Percentiles rank a stretch among this genome's conserved stretches.
Conservation (phyloP, 345 rosid species). For the Citrus maxima region DNA sequence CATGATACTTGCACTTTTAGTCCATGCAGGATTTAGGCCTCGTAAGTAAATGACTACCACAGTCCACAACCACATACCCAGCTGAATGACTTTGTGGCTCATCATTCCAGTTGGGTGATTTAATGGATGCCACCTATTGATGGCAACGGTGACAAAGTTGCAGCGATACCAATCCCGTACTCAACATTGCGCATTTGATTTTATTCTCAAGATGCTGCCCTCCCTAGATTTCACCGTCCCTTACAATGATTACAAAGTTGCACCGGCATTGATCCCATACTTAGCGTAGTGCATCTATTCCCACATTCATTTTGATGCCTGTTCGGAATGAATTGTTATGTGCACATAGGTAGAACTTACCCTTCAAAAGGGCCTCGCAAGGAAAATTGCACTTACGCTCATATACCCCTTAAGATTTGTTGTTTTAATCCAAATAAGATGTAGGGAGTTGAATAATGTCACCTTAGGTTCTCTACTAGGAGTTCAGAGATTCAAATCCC, state of each 20-base stretch:
- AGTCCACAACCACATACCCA: too few relatives aligned
- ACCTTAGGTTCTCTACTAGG: not conserved
- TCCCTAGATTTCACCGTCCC: too few relatives aligned
- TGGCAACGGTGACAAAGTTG: too few relatives aligned
- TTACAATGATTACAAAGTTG: too few relatives aligned
- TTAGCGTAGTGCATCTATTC: not conserved
- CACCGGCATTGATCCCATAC: not conserved
- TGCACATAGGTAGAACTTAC: not conserved
- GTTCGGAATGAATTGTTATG: not conserved
- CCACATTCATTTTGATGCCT: not conserved
- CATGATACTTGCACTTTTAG: not conserved
- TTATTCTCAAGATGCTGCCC: too few relatives aligned
- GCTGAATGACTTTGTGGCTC: too few relatives aligned
- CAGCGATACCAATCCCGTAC: too few relatives aligned
- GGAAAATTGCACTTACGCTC: not conserved
- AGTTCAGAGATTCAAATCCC: not conserved
- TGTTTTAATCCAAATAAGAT: not conserved
- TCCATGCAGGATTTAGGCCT: not conserved
- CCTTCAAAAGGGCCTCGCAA: not conserved
- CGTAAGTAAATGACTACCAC: not conserved
- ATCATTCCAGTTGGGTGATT: too few relatives aligned
- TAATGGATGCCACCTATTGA: too few relatives aligned
- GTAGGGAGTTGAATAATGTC: not conserved
- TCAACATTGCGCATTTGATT: too few relatives aligned
- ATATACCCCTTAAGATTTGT: not conserved